Percentiles rank a stretch among this genome's conserved stretches.
Conservation (phyloP, 1,139 yeast genomes). For the Nakaseomyces glabratus region DNA sequence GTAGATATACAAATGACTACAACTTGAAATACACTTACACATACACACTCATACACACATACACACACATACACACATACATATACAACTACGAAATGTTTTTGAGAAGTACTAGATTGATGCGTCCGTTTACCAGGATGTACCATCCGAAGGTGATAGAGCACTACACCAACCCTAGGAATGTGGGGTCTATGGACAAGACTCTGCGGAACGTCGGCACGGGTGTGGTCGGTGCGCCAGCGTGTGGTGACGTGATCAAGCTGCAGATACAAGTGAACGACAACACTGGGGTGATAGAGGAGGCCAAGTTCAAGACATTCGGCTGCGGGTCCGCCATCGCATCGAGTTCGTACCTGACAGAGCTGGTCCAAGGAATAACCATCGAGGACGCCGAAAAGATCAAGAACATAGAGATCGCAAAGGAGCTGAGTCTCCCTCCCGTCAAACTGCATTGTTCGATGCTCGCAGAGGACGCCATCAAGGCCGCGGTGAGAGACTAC, state of each 20-base stretch:
- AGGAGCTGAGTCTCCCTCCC: constrained; percentile 89
- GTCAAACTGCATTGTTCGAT: constrained; percentile 95
- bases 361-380: constrained; percentile 88
- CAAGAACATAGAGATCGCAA: constrained; percentile 85
- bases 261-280: constrained; percentile 90
- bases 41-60: no score
- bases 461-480: constrained; percentile 98
- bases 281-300: constrained; percentile 79
- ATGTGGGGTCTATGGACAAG: constrained; percentile 89
- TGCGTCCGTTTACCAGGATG: no score
- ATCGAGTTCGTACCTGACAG: constrained; percentile 88
- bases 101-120: no score
- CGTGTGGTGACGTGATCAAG: constrained; percentile 99
- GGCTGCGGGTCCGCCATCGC: constrained; percentile 99
- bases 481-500: constrained; percentile 93
- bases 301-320: constrained; percentile 94
- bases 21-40: no score
- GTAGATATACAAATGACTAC: no score
- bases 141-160: constrained; percentile 79
- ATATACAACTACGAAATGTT: no score
- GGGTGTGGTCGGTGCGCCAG: constrained; percentile 97
- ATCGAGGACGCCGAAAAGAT: constrained; percentile 88
- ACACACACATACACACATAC: no score
- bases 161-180: constrained; percentile 93
- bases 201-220: constrained; percentile 75